Conservation (phyloP, 2,329 filamentous ascomycete species). For the Catunica adiposa region DNA sequence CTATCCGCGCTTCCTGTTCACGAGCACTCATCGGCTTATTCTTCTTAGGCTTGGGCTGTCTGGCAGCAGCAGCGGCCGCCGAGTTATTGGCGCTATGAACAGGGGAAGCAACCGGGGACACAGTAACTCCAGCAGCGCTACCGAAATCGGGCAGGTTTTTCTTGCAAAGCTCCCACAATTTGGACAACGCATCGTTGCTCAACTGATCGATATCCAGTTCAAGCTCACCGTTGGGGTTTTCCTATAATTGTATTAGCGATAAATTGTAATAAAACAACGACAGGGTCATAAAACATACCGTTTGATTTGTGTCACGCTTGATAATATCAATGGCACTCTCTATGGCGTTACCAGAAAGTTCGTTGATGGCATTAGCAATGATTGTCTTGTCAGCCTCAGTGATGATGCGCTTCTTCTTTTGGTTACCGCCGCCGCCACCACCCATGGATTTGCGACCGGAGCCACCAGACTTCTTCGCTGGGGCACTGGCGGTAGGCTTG, state of each 20-base stretch:
- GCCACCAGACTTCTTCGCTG: conserved; percentile 28
- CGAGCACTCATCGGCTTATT: conserved; percentile 60
- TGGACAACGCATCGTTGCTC: conserved; percentile 36
- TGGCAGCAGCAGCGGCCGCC: conserved; percentile 18
- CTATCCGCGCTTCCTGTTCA: conserved; percentile 51
- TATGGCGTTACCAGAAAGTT: conserved; percentile 62
- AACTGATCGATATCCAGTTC: conserved; percentile 44
- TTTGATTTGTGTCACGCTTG: conserved; percentile 64
- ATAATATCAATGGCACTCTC: conserved; percentile 76
- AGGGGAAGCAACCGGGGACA: conserved; percentile 17
- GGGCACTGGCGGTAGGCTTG: conserved; percentile 19
- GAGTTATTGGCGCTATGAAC: conserved; percentile 14
- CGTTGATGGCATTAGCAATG: conserved; percentile 72
- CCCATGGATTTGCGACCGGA: conserved; percentile 23
- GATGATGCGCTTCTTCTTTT: conserved; percentile 36
- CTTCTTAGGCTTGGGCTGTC: conserved; percentile 43
- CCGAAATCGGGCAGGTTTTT: conserved; percentile 27
- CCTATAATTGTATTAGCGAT: conserved; percentile 22
- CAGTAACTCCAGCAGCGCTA: background rate
- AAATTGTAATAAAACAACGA: background rate
- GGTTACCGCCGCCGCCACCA: conserved; percentile 12
- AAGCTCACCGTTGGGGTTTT: conserved; percentile 42
- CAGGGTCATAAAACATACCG: conserved; percentile 37
- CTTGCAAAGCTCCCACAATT: conserved; percentile 32
- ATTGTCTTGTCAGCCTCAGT: conserved; percentile 76